Percentiles rank a stretch among this genome's conserved stretches.
These are phyloP conservation scores for Spathaspora gorwiae DNA, from an alignment of 805 yeast species.

Conservation along the genomic window DNA sequence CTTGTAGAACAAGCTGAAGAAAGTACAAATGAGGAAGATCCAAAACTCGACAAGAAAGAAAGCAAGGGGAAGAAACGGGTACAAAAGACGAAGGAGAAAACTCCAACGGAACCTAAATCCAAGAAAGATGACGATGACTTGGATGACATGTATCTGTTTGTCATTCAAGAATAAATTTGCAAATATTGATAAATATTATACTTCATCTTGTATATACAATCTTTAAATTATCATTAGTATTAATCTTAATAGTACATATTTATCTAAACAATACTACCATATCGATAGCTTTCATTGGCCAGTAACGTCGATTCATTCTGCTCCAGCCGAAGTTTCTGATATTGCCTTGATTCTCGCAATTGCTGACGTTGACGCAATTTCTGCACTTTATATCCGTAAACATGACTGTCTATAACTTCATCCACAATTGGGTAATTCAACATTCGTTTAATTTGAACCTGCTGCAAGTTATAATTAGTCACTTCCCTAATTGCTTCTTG, in stretches of 20 bases:
- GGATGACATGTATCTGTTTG: constrained; percentile 37
- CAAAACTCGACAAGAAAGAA: constrained; percentile 12
- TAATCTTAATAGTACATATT: too few relatives aligned
- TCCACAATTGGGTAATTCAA: constrained; percentile 44
- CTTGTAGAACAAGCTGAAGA: neutral
- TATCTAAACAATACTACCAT: constrained; percentile 25
- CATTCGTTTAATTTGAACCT: constrained; percentile 27
- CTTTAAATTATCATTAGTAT: neutral
- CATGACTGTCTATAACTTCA: constrained; percentile 35
- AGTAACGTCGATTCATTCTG: neutral
- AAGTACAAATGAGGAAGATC: constrained; percentile 5
- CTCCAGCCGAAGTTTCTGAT: constrained; percentile 1
- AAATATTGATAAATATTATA: neutral
- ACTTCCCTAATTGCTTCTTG: constrained; percentile 25
- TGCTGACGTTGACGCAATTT: constrained; percentile 22
- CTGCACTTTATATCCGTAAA: constrained; percentile 38
- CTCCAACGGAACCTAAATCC: constrained; percentile 1
- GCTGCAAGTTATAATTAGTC: constrained; percentile 31
- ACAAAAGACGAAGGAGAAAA: constrained; percentile 9
- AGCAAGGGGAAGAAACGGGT: constrained; percentile 12
- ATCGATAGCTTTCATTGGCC: constrained; percentile 12
- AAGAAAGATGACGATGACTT: constrained; percentile 27
- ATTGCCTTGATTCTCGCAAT: constrained; percentile 4
- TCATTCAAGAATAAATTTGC: constrained; percentile 28
- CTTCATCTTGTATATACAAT: neutral